Evolutionary conservation across 805 yeast genomes (phyloP).

Genomic region (Phaffomyces opuntiae): DNA sequence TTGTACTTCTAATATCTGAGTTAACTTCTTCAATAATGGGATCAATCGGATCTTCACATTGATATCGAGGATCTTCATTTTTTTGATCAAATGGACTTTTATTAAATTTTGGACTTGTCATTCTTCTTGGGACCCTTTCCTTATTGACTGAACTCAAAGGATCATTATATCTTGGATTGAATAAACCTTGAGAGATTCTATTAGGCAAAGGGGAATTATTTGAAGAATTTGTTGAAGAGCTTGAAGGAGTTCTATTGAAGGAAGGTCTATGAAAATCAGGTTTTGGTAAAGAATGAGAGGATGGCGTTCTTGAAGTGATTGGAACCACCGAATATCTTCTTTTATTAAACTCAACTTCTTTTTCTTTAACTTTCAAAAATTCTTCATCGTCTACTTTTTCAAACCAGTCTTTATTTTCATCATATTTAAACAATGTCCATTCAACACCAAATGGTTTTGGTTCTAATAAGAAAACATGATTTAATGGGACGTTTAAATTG

Average conservation of each 20-base stretch:
- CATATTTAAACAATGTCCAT: slow-evolving; percentile 84
- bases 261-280: not conserved
- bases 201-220: not conserved
- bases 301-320: slow-evolving; percentile 20
- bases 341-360: slow-evolving; percentile 62
- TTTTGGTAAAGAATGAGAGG: slow-evolving; percentile 1
- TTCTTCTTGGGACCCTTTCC: slow-evolving; percentile 1
- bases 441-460: slow-evolving; percentile 95
- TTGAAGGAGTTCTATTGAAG: slow-evolving; percentile 1
- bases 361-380: slow-evolving; percentile 43
- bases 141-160: not conserved
- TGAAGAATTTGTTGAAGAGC: not conserved
- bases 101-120: too few species aligned
- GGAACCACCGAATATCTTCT: slow-evolving; percentile 71
- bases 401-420: slow-evolving; percentile 74
- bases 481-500: slow-evolving; percentile 88
- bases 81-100: slow-evolving; percentile 3
- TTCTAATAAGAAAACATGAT: slow-evolving; percentile 83
- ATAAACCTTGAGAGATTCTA: not conserved
- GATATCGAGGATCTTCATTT: not conserved
- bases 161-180: not conserved
- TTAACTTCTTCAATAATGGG: slow-evolving; percentile 3
- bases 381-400: slow-evolving; percentile 45
- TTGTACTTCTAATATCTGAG: not conserved
- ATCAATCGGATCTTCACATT: slow-evolving; percentile 1